A percentile compares a stretch with the other conserved stretches of the same genome.
phyloP scores from a whole-genome alignment of 495 filamentous ascomycete genomes.

The Schizothecium vesticola region DNA sequence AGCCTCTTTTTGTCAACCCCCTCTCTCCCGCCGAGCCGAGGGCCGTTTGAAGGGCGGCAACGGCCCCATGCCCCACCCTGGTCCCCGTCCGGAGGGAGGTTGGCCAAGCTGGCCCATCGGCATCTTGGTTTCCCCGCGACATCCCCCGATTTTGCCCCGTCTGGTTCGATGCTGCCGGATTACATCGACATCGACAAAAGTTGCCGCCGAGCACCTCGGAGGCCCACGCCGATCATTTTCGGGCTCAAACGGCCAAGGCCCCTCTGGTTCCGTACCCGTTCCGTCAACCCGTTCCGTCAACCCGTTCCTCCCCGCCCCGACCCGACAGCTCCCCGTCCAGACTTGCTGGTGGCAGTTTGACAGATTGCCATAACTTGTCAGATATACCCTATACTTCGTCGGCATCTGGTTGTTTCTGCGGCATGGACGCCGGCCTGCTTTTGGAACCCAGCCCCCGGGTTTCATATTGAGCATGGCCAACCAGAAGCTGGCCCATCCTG shows the following conservation, averaged over 20 bases:
- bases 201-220: not conserved
- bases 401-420: not conserved
- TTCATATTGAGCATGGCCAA: conserved; percentile 15
- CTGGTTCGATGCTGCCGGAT: not conserved
- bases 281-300: not conserved
- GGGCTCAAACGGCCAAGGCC: not conserved
- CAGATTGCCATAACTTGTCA: not conserved
- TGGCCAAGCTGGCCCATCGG: not conserved
- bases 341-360: not conserved
- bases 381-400: conserved; percentile 12
- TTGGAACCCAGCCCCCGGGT: conserved; percentile 11
- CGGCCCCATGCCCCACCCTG: not conserved
- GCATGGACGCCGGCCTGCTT: not conserved
- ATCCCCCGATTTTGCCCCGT: not conserved
- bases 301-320: not conserved
- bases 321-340: not conserved
- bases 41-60: not conserved
- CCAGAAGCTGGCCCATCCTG: not conserved
- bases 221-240: not conserved
- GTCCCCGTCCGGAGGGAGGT: not conserved
- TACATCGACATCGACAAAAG: not conserved
- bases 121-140: not conserved
- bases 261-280: not conserved
- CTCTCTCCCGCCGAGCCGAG: too few relatives aligned
- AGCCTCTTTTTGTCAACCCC: too few relatives aligned